Base-by-base conservation (phyloP, 1,284 basidiomycete species). In the Laetiporus sulphureus region DNA sequence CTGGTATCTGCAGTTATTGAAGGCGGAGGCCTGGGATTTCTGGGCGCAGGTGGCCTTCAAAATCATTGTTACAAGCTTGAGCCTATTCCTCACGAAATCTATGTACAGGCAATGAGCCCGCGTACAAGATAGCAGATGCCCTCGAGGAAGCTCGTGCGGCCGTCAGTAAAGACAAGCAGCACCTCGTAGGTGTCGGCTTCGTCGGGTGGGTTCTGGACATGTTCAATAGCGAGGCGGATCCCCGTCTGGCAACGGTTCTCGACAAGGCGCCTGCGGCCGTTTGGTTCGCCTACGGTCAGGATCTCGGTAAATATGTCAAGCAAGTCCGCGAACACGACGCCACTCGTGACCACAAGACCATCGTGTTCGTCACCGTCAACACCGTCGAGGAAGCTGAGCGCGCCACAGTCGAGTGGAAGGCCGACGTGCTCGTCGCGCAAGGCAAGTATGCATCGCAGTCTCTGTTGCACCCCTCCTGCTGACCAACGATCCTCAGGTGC, bases 401-500 rank as follows among this genome's bases (percentile, higher is more conserved):
- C 32, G 84, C 84, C 10, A 58, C 67, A 15, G 62, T 75, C 27
- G 67, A 76, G 21, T 83, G 79, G 76, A 72, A 76, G 51, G 77
- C 66, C 6, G 85, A 89, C 60, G 73, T 81, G 37, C 60, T 89
- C 41, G 76, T 89, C n/a, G 81, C 73, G 11, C 86, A 89, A 79
- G 84, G 84, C 83, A 51, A 20, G 48, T 44, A 40, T 32, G 10
- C 23, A 8, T 36, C 22, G 33, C 11, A 29, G 8, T 8, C 25
- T n/a, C 8, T 29, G 25, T n/a, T 29, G 8, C n/a, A n/a, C 25
- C 8, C 27, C 8, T 29, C n/a, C 16, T 35, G 12, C 38, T 46
- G 32, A 40, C 40, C 38, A n/a, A n/a, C n/a, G 31, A 34, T 34
- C 38, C 45, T 15, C 52, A 88, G 84, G 86, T 11, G 75, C 67